A percentile compares a stretch with the other conserved stretches of the same genome.
phyloP scores from a whole-genome alignment of 345 rosid genomes.

The Moringa oleifera region DNA sequence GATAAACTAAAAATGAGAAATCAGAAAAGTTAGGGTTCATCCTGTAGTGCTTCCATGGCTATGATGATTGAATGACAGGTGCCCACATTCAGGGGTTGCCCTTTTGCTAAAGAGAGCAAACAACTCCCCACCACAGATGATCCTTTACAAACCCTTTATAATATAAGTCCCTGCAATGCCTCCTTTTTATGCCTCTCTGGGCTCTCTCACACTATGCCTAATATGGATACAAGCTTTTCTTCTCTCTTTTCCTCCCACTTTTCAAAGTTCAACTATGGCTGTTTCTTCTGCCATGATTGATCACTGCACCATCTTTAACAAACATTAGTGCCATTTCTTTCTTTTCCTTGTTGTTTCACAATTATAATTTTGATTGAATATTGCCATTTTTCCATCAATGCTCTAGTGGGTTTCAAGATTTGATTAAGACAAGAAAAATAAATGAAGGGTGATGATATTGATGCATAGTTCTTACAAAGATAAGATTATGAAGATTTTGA shows the following conservation, averaged over 20 bases:
- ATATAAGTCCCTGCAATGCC: background rate
- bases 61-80: constrained; percentile 19
- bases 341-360: constrained; percentile 18
- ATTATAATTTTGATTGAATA: constrained; percentile 7
- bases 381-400: constrained; percentile 24
- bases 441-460: constrained; percentile 1
- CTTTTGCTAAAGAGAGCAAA: constrained; percentile 1
- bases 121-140: constrained; percentile 1
- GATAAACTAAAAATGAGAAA: too few relatives aligned
- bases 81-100: constrained; percentile 10
- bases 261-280: constrained; percentile 21
- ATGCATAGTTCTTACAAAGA: too few relatives aligned
- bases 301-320: constrained; percentile 32
- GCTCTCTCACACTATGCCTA: constrained; percentile 12
- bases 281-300: constrained; percentile 27
- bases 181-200: constrained; percentile 8
- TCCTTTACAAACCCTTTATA: background rate
- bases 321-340: constrained; percentile 17
- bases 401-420: background rate
- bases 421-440: background rate
- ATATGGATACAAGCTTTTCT: constrained; percentile 23
- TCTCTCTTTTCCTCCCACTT: constrained; percentile 12
- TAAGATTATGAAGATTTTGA: too few relatives aligned
- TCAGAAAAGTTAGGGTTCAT: constrained; percentile 8
- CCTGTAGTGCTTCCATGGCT: too few relatives aligned